Base-by-base conservation (phyloP, 768 basidiomycete genomes). In the Mycena latifolia region DNA sequence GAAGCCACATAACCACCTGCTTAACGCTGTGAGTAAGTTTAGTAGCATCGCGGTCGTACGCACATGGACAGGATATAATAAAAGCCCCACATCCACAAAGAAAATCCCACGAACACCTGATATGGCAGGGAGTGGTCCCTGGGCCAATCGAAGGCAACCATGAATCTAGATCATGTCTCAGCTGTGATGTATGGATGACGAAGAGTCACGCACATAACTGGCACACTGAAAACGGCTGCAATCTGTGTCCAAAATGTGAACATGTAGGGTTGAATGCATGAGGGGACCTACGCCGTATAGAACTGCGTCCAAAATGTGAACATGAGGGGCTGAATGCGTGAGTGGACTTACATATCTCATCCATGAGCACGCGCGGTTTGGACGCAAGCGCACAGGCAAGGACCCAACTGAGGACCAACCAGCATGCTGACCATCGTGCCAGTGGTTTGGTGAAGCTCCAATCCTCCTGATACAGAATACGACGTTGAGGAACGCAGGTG, bases 141-240 rank as follows among this genome's bases (percentile, higher is more conserved):
- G 2, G 92, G 93, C 81, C 87, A 89, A 79, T 95, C 89, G 72
- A 86, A 90, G 59, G 90, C 79, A 61, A 93, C 85, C 81, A 93
- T 83, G 55, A 87, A 74, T 29, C 84, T 83, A 53, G 52, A 27
- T 41, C 28, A 57, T 41, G 45, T 41, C 51, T 56, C 61, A 57
- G 28, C 39, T 20, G 18, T 33, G 22, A 52, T 18, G 9, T 22
- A 50, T n/a, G 46, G 33, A 27, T 33, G 22, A 39, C 3, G 39
- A 22, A 43, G 55, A 27, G 24, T 37, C 11, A 76, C 81, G 43
- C 75, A 84, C 80, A 88, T 74, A 37, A 93, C 78, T 1, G 90
- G 91, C 24, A 93, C 75, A 29, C 86, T 90, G 55, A 92, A 75
- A 4, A 78, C 75, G 3, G 92, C 88, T 3, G 87, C 84, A 69